phyloP scores from a whole-genome alignment of 169 alveolate genomes.

The Babesia caballi region DNA sequence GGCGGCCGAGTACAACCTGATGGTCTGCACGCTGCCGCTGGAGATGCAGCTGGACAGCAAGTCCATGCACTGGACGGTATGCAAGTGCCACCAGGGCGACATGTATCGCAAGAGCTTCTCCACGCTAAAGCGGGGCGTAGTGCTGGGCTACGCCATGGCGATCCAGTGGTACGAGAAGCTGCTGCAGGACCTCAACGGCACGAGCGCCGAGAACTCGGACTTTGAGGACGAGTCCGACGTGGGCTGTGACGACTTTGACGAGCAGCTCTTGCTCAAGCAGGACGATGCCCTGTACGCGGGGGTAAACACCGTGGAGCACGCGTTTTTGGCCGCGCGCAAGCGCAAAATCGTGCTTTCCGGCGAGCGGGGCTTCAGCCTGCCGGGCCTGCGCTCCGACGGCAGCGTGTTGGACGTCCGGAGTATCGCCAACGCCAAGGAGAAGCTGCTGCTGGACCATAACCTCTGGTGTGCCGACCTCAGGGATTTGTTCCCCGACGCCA shows the following conservation, averaged over 20 bases:
- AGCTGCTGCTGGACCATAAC: conserved; percentile 12
- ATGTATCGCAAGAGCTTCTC: conserved; percentile 50
- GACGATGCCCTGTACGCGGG: not conserved
- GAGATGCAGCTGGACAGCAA: conserved; percentile 42
- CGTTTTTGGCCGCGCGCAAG: not conserved
- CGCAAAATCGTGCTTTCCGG: conserved; percentile 9
- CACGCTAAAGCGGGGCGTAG: conserved; percentile 16
- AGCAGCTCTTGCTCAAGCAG: not conserved
- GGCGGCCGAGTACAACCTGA: conserved; percentile 51
- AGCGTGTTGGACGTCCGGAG: not conserved
- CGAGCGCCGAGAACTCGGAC: not conserved
- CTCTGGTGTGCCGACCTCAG: not conserved
- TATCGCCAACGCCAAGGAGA: not conserved
- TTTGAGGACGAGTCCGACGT: conserved; percentile 32
- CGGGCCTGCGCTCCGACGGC: not conserved
- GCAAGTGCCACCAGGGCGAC: conserved; percentile 46
- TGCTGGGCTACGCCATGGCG: conserved; percentile 21
- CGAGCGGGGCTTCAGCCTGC: not conserved
- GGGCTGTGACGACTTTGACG: conserved; percentile 31
- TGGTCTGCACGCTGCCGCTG: conserved; percentile 46
- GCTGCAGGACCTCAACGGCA: not conserved
- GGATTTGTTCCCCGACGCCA: not conserved
- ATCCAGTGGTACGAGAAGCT: conserved; percentile 28
- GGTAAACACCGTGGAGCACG: conserved; percentile 7
- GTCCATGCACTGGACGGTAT: conserved; percentile 46